Evolutionary conservation across 345 rosid species (phyloP).

Genomic region (Cardamine chenopodiifolia): DNA sequence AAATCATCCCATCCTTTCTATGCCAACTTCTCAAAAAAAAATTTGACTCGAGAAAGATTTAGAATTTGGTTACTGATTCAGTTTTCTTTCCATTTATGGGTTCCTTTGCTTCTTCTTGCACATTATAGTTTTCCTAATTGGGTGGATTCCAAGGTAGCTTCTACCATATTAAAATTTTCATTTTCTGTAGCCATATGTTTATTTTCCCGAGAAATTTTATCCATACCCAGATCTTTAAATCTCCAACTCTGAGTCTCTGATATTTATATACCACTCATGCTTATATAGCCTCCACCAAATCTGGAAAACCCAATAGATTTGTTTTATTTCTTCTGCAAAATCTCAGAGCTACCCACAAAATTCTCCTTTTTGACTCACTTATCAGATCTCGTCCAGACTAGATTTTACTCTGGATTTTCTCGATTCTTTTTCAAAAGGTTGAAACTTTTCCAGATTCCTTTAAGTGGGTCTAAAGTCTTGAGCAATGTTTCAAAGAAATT

Average conservation of each 20-base stretch:
- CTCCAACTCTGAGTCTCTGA: slow-evolving; percentile 38
- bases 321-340: slow-evolving; percentile 25
- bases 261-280: slow-evolving; percentile 28
- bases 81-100: slow-evolving; percentile 37
- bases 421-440: slow-evolving; percentile 7
- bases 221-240: slow-evolving; percentile 38
- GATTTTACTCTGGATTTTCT: slow-evolving; percentile 21
- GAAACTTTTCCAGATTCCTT: slow-evolving; percentile 40
- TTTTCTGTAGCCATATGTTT: slow-evolving; percentile 35
- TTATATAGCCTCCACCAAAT: slow-evolving; percentile 40
- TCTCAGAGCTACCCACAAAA: slow-evolving; percentile 5
- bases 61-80: slow-evolving; percentile 22
- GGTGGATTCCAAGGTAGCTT: slow-evolving; percentile 44
- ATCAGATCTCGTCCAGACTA: slow-evolving; percentile 35
- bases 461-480: slow-evolving; percentile 36
- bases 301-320: slow-evolving; percentile 37
- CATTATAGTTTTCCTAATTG: slow-evolving; percentile 42
- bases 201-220: slow-evolving; percentile 42
- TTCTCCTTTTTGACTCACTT: slow-evolving; percentile 11
- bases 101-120: slow-evolving; percentile 35
- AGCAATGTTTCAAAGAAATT: slow-evolving; percentile 28
- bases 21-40: slow-evolving; percentile 5
- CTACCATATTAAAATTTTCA: slow-evolving; percentile 11
- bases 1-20: slow-evolving; percentile 28
- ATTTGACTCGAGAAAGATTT: not conserved